Base-by-base conservation (phyloP, 2,329 filamentous ascomycete species). In the Alternaria angustiovoidea region DNA sequence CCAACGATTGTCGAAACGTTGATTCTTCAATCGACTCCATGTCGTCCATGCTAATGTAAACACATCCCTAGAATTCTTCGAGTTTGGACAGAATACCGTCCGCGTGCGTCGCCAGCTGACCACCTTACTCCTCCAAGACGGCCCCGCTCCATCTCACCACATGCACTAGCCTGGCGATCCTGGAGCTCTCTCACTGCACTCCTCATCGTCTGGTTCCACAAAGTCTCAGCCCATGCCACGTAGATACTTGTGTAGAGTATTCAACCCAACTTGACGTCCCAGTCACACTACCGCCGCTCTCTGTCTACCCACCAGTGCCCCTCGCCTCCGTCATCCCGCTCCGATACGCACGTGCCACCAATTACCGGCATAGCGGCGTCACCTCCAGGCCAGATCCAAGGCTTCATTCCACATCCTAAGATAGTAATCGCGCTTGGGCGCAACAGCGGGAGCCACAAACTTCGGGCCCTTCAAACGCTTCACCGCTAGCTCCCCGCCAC, bases 331-430 rank as follows among this genome's bases (percentile, higher is more conserved):
- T 61, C 56, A 66, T 66, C 47, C 58, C 59, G 53, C 52, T 48
- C 52, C 48, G 49, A 51, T 34, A 24, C 53, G 65, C 69, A 67
- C 67, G 69, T 69, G 64, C 69, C 62, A 66, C 5, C 26, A 39
- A 44, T 30, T 43, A 55, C 51, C 57, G 47, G 48, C 48, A 47
- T 12, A 46, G 42, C 52, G 52, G 52, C 52, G 54, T 61, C 55
- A 62, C 59, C 57, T 67, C 63, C 61, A 63, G 47, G 60, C 47
- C 48, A 54, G 49, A 24, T 55, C 47, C 57, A 56, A 49, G 46
- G 52, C 55, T 54, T 55, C 58, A 61, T 53, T 59, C 32, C 56
- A 60, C 59, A 59, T 39, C 42, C 38, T 20, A 54, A 58, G 38
- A 44, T 44, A 49, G 44, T 22, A 56, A 32, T 24, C 46, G 62